Evolutionary conservation across 768 basidiomycete species (phyloP), one percentile per base, ranked within the genome.

Genomic region (Macrocybe gigantea): DNA sequence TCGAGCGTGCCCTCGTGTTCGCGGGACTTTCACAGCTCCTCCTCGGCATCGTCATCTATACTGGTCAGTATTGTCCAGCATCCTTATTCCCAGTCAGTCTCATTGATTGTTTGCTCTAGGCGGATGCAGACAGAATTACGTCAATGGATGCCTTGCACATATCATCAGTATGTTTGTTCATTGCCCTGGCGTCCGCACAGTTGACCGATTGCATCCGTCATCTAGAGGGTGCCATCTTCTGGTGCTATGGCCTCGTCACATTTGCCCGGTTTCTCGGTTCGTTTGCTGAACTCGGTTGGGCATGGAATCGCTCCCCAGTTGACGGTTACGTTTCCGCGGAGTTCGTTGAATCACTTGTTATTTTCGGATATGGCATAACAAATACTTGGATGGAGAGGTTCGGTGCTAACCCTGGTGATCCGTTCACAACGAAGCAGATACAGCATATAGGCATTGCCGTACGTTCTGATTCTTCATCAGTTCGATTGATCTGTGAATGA

Each of bases 381-480:
- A 95, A 98, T 61, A 92, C 88, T 11, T 98, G 92, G 91, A 92
- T 97, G 89, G 95, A 98, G 66, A 79, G 95, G 37, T 89, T 95
- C 54, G 94, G 93, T 3, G 88, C 84, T 1, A 66, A 76, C 11
- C 67, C 86, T 0, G 90, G 88, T 10, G 84, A 85, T 59, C 88
- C 93, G 10, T 95, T 78, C 67, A 88, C 88, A 1, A 87, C 92
- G 22, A 95, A 93, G 64, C 80, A 96, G 60, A 79, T 96, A 11
- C 92, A 98, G 59, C 95, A 97, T 57, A 94, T 95, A 47, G 79
- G 85, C 47, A 96, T 98, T 53, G 94, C 94, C 57, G 89, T 85
- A 61, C 54, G 77, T 56, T 8, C 38, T 33, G 15, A 33, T 7
- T 44, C 12, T 14, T 31, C 14, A 8, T 49, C 38, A 35, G 44